Evolutionary conservation across 768 basidiomycete genomes (phyloP).

Genomic region (Gloeophyllum trabeum): DNA sequence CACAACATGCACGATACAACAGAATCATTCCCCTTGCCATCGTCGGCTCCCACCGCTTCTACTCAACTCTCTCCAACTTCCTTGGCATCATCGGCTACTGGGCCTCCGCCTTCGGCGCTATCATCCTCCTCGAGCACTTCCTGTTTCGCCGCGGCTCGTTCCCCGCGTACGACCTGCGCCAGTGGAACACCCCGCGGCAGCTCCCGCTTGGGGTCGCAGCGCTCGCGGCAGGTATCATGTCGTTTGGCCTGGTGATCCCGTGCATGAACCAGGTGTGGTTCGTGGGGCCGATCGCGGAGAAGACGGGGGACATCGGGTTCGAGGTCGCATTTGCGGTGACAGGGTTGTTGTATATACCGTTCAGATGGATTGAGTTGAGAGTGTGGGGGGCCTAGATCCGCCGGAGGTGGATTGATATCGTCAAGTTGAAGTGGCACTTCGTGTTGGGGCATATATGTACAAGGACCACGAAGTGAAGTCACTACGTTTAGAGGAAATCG

Average conservation of each 20-base stretch:
- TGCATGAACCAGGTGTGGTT: slow-evolving; percentile 68
- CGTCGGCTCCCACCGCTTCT: slow-evolving; percentile 58
- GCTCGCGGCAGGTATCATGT: slow-evolving; percentile 32
- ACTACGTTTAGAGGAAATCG: too few species aligned
- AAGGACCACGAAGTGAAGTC: too few species aligned
- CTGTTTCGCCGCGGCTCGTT: slow-evolving; percentile 45
- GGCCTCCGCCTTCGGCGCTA: slow-evolving; percentile 43
- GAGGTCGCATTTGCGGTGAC: slow-evolving; percentile 43
- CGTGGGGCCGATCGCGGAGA: slow-evolving; percentile 51
- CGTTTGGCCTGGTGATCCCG: slow-evolving; percentile 48
- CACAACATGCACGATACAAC: neutral
- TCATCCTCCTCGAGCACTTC: slow-evolving; percentile 57
- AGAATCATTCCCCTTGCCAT: slow-evolving; percentile 63
- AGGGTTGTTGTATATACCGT: slow-evolving; percentile 36
- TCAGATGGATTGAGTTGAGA: slow-evolving; percentile 26
- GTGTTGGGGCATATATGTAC: too few species aligned
- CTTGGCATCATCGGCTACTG: slow-evolving; percentile 58
- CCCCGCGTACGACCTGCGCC: slow-evolving; percentile 30
- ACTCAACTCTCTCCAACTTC: slow-evolving; percentile 49
- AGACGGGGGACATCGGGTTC: slow-evolving; percentile 64
- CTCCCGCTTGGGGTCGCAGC: slow-evolving; percentile 61
- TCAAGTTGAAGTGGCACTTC: too few species aligned
- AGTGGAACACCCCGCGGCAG: slow-evolving; percentile 40
- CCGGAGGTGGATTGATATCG: slow-evolving; percentile 14
- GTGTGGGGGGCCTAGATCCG: slow-evolving; percentile 12